A percentile compares a stretch with the other conserved stretches of the same genome.
phyloP scores from a whole-genome alignment of 1,139 yeast genomes.

The Pichiaceae sp. region DNA sequence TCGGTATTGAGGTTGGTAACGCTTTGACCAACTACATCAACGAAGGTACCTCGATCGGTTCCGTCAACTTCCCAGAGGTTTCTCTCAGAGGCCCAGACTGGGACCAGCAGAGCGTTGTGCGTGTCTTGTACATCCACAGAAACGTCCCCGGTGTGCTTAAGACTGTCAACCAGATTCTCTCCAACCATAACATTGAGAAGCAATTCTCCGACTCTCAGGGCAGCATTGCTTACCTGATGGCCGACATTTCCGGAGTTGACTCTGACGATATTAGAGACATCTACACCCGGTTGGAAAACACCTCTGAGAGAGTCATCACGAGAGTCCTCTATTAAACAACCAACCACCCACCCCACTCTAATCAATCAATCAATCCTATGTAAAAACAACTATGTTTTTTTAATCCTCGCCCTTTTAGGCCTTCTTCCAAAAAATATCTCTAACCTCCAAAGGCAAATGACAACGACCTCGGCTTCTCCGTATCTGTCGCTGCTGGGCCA shows the following conservation, averaged over 20 bases:
- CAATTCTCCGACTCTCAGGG: constrained; percentile 96
- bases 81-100: constrained; percentile 79
- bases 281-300: constrained; percentile 79
- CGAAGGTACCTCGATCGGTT: constrained; percentile 94
- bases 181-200: constrained; percentile 93
- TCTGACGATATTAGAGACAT: constrained; percentile 74
- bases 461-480: constrained; percentile 70
- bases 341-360: neutral
- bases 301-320: constrained; percentile 86
- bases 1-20: constrained; percentile 90
- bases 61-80: constrained; percentile 99
- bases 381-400: too few species aligned
- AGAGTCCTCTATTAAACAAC: constrained; percentile 66
- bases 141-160: constrained; percentile 98
- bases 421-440: neutral
- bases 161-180: constrained; percentile 91
- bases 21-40: constrained; percentile 85
- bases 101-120: constrained; percentile 82
- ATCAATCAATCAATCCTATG: too few species aligned
- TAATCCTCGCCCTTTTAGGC: neutral
- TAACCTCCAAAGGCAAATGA: neutral
- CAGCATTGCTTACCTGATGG: constrained; percentile 95
- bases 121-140: constrained; percentile 93
- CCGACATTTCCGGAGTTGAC: constrained; percentile 87
- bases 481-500: constrained; percentile 84